phyloP scores from a whole-genome alignment of 768 basidiomycete species.

The Phylloporus sp. region DNA sequence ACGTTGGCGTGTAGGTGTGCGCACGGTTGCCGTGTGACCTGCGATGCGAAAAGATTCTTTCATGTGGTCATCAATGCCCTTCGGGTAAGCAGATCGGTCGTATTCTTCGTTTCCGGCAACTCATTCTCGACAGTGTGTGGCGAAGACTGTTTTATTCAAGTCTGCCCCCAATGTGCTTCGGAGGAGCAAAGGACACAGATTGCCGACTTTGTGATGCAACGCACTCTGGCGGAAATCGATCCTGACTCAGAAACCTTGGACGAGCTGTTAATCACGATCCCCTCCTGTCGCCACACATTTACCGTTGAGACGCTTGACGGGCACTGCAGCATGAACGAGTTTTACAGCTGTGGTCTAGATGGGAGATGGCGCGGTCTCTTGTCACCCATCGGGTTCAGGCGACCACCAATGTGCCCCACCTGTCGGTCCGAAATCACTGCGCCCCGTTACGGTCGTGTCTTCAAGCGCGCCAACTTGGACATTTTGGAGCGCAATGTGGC shows the following conservation, averaged over 20 bases:
- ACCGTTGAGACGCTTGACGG: conserved; percentile 73
- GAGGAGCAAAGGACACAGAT: conserved; percentile 36
- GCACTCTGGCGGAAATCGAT: conserved; percentile 47
- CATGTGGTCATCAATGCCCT: conserved; percentile 64
- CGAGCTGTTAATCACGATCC: conserved; percentile 57
- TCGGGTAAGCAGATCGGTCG: conserved; percentile 43
- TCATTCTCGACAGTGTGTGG: conserved; percentile 52
- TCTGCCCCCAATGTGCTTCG: conserved; percentile 50
- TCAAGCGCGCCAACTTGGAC: conserved; percentile 61
- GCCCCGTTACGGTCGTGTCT: conserved; percentile 56
- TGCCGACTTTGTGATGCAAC: conserved; percentile 58
- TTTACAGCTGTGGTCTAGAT: conserved; percentile 38
- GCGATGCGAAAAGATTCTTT: conserved; percentile 43
- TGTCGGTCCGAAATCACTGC: conserved; percentile 57
- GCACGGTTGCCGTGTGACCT: conserved; percentile 60
- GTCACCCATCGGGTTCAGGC: conserved; percentile 37
- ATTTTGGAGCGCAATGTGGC: conserved; percentile 63
- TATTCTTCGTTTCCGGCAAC: not conserved
- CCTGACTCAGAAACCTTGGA: conserved; percentile 39
- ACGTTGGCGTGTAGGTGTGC: conserved; percentile 45
- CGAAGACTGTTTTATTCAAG: conserved; percentile 54
- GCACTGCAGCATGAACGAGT: conserved; percentile 45
- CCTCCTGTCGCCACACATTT: conserved; percentile 59
- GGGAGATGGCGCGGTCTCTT: conserved; percentile 44
- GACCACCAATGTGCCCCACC: conserved; percentile 56